Evolutionary conservation across 2,329 filamentous ascomycete species (phyloP).

Genomic region (Thelonectria rubi): DNA sequence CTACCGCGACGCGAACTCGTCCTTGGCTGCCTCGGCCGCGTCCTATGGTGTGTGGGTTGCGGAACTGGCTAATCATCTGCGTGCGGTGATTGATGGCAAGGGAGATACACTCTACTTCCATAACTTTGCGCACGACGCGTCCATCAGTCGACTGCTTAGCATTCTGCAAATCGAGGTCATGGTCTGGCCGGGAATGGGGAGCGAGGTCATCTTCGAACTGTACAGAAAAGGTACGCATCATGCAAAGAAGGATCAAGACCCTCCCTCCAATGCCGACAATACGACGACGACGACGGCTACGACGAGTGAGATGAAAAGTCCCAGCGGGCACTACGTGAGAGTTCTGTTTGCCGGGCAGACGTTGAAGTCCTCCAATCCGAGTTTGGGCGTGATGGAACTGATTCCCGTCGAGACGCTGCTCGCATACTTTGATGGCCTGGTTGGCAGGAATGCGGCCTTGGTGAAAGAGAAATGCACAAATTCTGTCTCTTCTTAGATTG

Average conservation of each 20-base stretch:
- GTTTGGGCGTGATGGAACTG: constrained; percentile 76
- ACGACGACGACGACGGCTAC: background rate
- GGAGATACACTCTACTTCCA: constrained; percentile 67
- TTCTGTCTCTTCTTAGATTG: background rate
- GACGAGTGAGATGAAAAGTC: constrained; percentile 1
- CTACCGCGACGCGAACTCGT: constrained; percentile 72
- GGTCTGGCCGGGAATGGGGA: constrained; percentile 87
- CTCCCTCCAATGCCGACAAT: background rate
- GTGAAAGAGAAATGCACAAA: constrained; percentile 49
- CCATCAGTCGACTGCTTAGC: constrained; percentile 70
- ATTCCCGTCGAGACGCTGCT: constrained; percentile 71
- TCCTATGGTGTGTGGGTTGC: constrained; percentile 78
- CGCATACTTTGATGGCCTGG: constrained; percentile 75
- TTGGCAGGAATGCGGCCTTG: constrained; percentile 61
- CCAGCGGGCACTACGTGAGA: constrained; percentile 62
- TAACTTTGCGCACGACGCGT: constrained; percentile 84
- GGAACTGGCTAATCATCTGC: constrained; percentile 73
- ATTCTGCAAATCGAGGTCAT: constrained; percentile 74
- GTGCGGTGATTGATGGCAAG: constrained; percentile 57
- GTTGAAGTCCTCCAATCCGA: constrained; percentile 73
- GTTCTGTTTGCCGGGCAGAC: constrained; percentile 77
- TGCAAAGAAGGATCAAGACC: background rate
- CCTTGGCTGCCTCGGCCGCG: constrained; percentile 68
- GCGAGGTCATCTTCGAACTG: constrained; percentile 79
- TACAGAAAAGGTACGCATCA: constrained; percentile 55